A percentile compares a stretch with the other conserved stretches of the same genome.
These are phyloP conservation scores for Sporothrix luriei DNA, from an alignment of 2,329 filamentous ascomycete species.

Conservation along the genomic window DNA sequence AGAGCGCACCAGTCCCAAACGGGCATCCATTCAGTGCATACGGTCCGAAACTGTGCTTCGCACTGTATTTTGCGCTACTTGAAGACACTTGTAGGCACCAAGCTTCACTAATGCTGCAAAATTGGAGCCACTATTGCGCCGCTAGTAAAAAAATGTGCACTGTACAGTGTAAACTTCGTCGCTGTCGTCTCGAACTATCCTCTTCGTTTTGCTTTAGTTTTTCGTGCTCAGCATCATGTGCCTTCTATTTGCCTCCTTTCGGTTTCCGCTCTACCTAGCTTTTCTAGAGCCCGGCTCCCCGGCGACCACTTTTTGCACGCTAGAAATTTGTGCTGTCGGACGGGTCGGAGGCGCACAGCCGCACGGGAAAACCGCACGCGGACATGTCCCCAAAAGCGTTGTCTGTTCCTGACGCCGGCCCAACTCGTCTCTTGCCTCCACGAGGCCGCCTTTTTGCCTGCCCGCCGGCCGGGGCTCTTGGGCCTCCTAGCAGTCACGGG, in stretches of 20 bases:
- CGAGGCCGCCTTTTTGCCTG: not conserved
- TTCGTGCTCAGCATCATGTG: not conserved
- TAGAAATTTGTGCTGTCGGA: not conserved
- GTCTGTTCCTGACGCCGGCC: not conserved
- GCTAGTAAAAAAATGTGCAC: not conserved
- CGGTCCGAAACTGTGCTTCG: not conserved
- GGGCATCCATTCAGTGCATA: not conserved
- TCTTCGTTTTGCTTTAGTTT: not conserved
- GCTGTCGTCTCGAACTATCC: not conserved
- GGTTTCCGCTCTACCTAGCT: not conserved
- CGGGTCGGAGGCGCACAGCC: no score
- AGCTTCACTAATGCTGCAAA: conserved; percentile 6
- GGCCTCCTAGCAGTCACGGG: not conserved
- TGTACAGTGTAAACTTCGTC: not conserved
- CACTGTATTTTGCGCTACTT: conserved; percentile 2
- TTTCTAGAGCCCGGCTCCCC: not conserved
- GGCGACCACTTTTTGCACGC: not conserved
- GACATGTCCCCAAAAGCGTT: no score
- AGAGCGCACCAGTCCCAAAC: conserved; percentile 16
- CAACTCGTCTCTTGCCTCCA: not conserved
- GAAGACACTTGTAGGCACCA: not conserved
- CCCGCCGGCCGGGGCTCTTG: not conserved
- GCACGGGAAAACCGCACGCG: no score
- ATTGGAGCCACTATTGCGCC: not conserved
- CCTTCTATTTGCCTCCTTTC: conserved; percentile 2